Percentiles rank a stretch among this genome's conserved stretches.
Conservation (phyloP, 1,139 yeast genomes). For the Taphrina pruni region DNA sequence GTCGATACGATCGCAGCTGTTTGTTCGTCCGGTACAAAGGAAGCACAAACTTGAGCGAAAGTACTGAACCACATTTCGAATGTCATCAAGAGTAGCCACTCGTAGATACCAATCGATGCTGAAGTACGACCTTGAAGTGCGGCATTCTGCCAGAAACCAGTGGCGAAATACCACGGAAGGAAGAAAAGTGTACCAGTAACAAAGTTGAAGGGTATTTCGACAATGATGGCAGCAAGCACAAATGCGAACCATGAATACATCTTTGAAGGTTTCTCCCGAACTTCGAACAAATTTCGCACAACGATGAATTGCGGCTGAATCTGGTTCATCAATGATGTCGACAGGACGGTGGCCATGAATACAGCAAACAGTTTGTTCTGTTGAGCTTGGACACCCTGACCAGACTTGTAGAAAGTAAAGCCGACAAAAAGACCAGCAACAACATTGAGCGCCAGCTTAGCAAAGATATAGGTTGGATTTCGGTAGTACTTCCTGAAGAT, state of each 20-base stretch:
- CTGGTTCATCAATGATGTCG: slow-evolving; percentile 65
- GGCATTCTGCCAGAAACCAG: slow-evolving; percentile 58
- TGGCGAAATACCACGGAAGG: slow-evolving; percentile 64
- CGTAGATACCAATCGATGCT: slow-evolving; percentile 49
- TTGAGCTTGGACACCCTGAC: slow-evolving; percentile 51
- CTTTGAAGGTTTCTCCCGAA: slow-evolving; percentile 67
- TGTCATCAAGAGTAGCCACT: slow-evolving; percentile 60
- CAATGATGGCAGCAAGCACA: slow-evolving; percentile 59
- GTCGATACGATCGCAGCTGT: slow-evolving; percentile 66
- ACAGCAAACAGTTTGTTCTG: slow-evolving; percentile 54
- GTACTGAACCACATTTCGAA: slow-evolving; percentile 65
- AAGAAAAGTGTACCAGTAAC: slow-evolving; percentile 61
- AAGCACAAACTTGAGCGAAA: slow-evolving; percentile 62
- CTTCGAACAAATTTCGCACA: slow-evolving; percentile 63
- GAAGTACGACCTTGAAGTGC: slow-evolving; percentile 60
- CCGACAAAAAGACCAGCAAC: slow-evolving; percentile 61
- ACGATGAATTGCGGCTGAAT: slow-evolving; percentile 57
- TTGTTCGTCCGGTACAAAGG: slow-evolving; percentile 66
- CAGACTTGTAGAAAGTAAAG: slow-evolving; percentile 57
- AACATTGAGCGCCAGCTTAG: slow-evolving; percentile 58
- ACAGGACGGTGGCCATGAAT: slow-evolving; percentile 63
- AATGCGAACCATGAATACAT: slow-evolving; percentile 70
- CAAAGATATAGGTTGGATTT: slow-evolving; percentile 56
- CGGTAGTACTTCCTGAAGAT: slow-evolving; percentile 56
- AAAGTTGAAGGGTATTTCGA: slow-evolving; percentile 64